Conservation (phyloP, 1,284 basidiomycete genomes). For the Hymenochaete sp. region DNA sequence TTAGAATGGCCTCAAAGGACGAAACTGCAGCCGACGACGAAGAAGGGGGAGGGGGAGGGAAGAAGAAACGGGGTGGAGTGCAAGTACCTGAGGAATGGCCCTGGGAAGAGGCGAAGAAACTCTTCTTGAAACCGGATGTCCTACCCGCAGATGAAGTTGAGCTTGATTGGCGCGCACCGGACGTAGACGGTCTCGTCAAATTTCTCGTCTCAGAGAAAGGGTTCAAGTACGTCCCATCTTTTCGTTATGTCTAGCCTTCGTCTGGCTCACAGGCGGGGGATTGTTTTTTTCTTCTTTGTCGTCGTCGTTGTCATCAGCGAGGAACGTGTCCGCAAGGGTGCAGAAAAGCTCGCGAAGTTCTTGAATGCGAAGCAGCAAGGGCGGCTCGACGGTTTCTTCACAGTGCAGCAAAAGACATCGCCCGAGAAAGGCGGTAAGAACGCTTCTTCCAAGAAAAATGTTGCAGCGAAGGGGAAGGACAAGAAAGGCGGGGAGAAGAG, state of each 20-base stretch:
- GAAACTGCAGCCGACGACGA: slow-evolving; percentile 47
- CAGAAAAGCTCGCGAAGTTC: slow-evolving; percentile 85
- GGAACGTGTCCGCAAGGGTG: slow-evolving; percentile 92
- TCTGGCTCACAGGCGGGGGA: slow-evolving; percentile 1
- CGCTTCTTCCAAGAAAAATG: slow-evolving; percentile 33
- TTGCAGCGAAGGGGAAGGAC: slow-evolving; percentile 28
- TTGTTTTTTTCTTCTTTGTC: neutral
- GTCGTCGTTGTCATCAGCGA: slow-evolving; percentile 47
- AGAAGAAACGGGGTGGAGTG: slow-evolving; percentile 54
- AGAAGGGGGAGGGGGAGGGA: slow-evolving; percentile 43
- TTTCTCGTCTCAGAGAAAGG: slow-evolving; percentile 95
- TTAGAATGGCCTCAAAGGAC: neutral
- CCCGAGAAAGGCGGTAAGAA: slow-evolving; percentile 37
- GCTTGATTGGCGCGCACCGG: slow-evolving; percentile 93
- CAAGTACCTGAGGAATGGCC: slow-evolving; percentile 91
- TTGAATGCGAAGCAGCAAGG: slow-evolving; percentile 93
- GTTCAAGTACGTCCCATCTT: slow-evolving; percentile 69
- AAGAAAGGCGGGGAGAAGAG: slow-evolving; percentile 49
- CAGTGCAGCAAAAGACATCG: slow-evolving; percentile 47
- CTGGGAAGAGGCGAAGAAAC: slow-evolving; percentile 87
- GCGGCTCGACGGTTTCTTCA: slow-evolving; percentile 92
- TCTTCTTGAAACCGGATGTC: slow-evolving; percentile 89
- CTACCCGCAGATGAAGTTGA: slow-evolving; percentile 81
- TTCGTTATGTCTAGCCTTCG: slow-evolving; percentile 12
- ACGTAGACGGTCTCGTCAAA: slow-evolving; percentile 88